Evolutionary conservation across 257 asterid species (phyloP).

Genomic region (Thymus quinquecostatus): DNA sequence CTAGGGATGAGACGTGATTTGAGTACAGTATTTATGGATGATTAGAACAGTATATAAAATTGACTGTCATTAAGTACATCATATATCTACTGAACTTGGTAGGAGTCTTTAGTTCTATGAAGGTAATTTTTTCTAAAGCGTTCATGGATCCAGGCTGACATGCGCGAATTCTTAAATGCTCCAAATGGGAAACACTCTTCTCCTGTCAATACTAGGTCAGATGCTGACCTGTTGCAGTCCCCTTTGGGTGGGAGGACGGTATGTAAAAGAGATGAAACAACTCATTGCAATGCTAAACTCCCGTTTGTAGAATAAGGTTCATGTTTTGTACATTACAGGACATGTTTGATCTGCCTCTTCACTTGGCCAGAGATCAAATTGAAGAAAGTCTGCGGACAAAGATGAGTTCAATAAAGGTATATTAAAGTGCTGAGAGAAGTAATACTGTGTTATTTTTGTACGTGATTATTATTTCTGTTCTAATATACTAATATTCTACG

Average conservation of each 20-base stretch:
- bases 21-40: conserved; percentile 1
- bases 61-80: neutral
- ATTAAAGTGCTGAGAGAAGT: neutral
- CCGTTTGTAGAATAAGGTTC: conserved; percentile 18
- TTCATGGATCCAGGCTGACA: conserved; percentile 63
- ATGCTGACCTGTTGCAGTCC: conserved; percentile 73
- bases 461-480: neutral
- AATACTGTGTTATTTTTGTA: conserved; percentile 3
- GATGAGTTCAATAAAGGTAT: conserved; percentile 88
- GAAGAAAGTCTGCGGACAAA: conserved; percentile 83
- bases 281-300: conserved; percentile 21
- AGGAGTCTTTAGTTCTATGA: conserved; percentile 16
- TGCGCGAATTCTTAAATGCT: conserved; percentile 93
- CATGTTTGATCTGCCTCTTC: conserved; percentile 91
- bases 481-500: conserved; percentile 25
- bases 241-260: conserved; percentile 96
- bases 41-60: neutral
- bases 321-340: conserved; percentile 48
- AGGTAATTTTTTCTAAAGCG: conserved; percentile 20
- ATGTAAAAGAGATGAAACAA: conserved; percentile 31
- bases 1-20: neutral
- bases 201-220: conserved; percentile 64
- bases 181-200: conserved; percentile 77
- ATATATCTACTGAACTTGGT: neutral
- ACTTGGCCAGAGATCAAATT: conserved; percentile 91